Evolutionary conservation across 2,329 filamentous ascomycete genomes (phyloP).

Genomic region (Diaporthe eres): DNA sequence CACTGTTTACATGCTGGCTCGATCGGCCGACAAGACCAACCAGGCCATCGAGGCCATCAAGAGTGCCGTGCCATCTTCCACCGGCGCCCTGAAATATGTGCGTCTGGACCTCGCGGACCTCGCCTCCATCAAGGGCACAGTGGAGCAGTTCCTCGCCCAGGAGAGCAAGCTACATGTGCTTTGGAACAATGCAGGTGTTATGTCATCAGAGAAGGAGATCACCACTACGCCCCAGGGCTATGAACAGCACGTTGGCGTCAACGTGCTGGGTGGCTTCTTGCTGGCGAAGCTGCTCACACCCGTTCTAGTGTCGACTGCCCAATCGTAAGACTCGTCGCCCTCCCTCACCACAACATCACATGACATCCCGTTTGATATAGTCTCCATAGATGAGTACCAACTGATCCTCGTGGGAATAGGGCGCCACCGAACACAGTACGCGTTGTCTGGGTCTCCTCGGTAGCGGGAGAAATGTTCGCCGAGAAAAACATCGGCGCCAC

Average conservation of each 20-base stretch:
- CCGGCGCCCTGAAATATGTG: slow-evolving; percentile 46
- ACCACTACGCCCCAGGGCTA: slow-evolving; percentile 14
- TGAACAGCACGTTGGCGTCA: slow-evolving; percentile 28
- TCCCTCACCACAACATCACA: background rate
- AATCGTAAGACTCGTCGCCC: background rate
- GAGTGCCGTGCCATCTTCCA: slow-evolving; percentile 41
- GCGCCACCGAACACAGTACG: slow-evolving; percentile 14
- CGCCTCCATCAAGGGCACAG: slow-evolving; percentile 44
- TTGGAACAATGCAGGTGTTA: slow-evolving; percentile 56
- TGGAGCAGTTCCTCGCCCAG: slow-evolving; percentile 41
- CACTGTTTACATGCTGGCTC: slow-evolving; percentile 64
- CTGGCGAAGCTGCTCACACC: slow-evolving; percentile 21
- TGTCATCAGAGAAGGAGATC: slow-evolving; percentile 1
- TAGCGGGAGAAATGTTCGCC: slow-evolving; percentile 3
- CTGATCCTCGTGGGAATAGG: background rate
- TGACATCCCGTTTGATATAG: no score
- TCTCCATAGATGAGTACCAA: background rate
- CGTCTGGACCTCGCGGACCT: slow-evolving; percentile 49
- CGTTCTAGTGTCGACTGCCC: slow-evolving; percentile 10
- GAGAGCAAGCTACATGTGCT: slow-evolving; percentile 52
- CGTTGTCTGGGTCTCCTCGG: slow-evolving; percentile 24
- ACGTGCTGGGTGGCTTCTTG: slow-evolving; percentile 30
- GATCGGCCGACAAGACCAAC: slow-evolving; percentile 43
- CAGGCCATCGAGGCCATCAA: slow-evolving; percentile 31
- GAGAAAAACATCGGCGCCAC: background rate